Evolutionary conservation across 2,329 filamentous ascomycete genomes (phyloP).

Genomic region (Capronia americana): DNA sequence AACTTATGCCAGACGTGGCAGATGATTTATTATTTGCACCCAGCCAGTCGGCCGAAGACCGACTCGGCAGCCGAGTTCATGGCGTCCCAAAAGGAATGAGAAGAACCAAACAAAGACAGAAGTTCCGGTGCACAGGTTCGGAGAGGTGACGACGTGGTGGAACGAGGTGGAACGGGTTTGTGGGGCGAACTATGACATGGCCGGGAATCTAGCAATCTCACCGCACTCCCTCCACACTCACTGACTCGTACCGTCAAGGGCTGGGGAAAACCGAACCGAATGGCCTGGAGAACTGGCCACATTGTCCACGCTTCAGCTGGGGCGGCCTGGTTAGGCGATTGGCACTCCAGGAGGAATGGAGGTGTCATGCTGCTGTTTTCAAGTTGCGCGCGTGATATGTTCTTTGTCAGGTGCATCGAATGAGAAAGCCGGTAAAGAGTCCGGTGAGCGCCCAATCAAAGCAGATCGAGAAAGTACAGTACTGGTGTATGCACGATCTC

Average conservation of each 20-base stretch:
- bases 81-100: slow-evolving; percentile 9
- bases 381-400: slow-evolving; percentile 17
- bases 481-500: background rate
- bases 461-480: background rate
- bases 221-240: background rate
- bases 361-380: slow-evolving; percentile 15
- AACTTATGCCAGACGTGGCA: slow-evolving; percentile 17
- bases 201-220: background rate
- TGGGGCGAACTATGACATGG: slow-evolving; percentile 19
- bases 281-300: slow-evolving; percentile 9
- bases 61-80: slow-evolving; percentile 18
- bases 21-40: slow-evolving; percentile 10
- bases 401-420: slow-evolving; percentile 15
- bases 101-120: slow-evolving; percentile 9
- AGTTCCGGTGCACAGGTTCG: background rate
- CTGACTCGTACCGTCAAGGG: background rate
- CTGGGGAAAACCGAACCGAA: slow-evolving; percentile 6
- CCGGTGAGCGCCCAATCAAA: background rate
- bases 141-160: background rate
- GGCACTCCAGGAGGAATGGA: slow-evolving; percentile 5
- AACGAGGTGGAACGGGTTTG: background rate
- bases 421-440: background rate
- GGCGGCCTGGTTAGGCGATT: slow-evolving; percentile 3
- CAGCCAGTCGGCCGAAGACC: slow-evolving; percentile 11
- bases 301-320: slow-evolving; percentile 10